These are phyloP conservation scores for Vicia faba DNA, from an alignment of 306 rosid genomes.

Conservation along the genomic window DNA sequence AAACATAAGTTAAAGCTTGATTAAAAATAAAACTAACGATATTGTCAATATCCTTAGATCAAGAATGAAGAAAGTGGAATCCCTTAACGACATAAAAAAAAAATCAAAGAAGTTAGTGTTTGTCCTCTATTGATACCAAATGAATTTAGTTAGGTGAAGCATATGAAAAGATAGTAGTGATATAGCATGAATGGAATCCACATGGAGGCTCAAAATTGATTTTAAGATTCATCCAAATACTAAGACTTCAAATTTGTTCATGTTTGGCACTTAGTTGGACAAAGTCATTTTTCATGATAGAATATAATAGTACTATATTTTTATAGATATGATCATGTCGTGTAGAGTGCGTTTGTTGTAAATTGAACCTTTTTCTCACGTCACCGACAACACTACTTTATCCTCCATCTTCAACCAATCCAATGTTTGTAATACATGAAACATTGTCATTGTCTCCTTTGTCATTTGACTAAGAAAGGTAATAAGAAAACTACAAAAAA, in stretches of 20 bases:
- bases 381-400: slow-evolving; percentile 20
- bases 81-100: neutral
- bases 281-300: slow-evolving; percentile 21
- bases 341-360: slow-evolving; percentile 36
- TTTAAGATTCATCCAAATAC: slow-evolving; percentile 35
- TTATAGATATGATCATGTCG: slow-evolving; percentile 20
- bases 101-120: slow-evolving; percentile 18
- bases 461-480: slow-evolving; percentile 13
- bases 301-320: neutral
- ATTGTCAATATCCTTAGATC: slow-evolving; percentile 2
- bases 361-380: slow-evolving; percentile 28
- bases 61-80: slow-evolving; percentile 8
- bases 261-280: slow-evolving; percentile 23
- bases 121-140: slow-evolving; percentile 16
- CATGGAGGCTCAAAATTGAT: slow-evolving; percentile 55
- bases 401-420: slow-evolving; percentile 1
- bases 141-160: slow-evolving; percentile 35
- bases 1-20: neutral
- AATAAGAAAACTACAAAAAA: slow-evolving; percentile 13
- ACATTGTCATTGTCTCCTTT: slow-evolving; percentile 28
- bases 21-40: neutral
- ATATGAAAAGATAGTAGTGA: slow-evolving; percentile 39
- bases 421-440: slow-evolving; percentile 14
- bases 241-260: neutral
- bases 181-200: slow-evolving; percentile 53